Evolutionary conservation across 768 basidiomycete genomes (phyloP).

Genomic region (Gyrodon lividus): DNA sequence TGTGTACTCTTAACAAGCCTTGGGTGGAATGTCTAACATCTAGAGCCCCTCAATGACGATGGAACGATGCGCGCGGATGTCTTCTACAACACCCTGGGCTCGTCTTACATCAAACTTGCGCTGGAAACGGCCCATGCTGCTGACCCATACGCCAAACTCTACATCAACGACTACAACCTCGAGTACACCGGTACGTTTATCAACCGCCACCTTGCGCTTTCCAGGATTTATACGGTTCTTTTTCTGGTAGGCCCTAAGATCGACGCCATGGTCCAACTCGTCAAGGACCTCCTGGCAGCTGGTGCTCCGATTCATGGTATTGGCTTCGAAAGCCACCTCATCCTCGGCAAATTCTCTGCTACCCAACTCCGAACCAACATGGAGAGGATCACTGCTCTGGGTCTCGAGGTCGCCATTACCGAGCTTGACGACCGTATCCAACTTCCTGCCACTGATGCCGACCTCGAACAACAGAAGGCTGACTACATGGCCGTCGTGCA

Average conservation of each 20-base stretch:
- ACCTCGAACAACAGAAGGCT: conserved; percentile 51
- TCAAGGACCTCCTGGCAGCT: conserved; percentile 44
- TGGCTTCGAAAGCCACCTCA: conserved; percentile 60
- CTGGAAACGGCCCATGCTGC: conserved; percentile 35
- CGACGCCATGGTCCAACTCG: conserved; percentile 53
- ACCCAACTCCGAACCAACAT: conserved; percentile 46
- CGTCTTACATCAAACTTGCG: conserved; percentile 50
- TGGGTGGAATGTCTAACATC: neutral
- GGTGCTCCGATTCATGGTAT: conserved; percentile 60
- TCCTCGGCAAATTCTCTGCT: conserved; percentile 54
- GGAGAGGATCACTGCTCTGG: conserved; percentile 53
- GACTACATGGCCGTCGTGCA: conserved; percentile 57
- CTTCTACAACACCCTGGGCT: conserved; percentile 52
- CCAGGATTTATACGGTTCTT: neutral
- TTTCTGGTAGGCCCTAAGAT: conserved; percentile 23
- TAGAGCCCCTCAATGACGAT: conserved; percentile 45
- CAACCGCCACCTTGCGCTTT: neutral
- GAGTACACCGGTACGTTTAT: conserved; percentile 22
- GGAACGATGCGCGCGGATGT: conserved; percentile 53
- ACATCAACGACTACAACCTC: conserved; percentile 32
- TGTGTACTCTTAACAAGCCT: neutral
- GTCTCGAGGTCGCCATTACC: conserved; percentile 67
- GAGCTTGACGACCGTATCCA: conserved; percentile 67
- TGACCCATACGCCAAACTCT: conserved; percentile 34
- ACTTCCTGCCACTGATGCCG: conserved; percentile 44